Evolutionary conservation across 179 eudicot genomes (phyloP), one percentile per base, ranked within the genome.

Genomic region (Spinacia oleracea): DNA sequence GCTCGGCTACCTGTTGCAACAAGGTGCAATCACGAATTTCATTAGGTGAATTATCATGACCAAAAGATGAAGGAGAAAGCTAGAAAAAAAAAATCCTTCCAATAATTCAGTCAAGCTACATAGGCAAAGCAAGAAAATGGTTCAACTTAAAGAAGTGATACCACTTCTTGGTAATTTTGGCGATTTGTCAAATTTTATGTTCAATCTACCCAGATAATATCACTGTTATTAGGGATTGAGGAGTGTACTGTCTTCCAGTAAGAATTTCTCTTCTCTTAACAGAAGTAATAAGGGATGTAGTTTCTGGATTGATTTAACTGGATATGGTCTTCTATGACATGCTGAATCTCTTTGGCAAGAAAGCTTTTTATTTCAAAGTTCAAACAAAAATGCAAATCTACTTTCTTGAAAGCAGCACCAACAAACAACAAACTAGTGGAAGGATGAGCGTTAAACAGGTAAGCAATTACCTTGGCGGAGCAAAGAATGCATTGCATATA

Each of bases 1-100:
- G 86, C 90, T 96, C 99, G 11, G 99, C 99, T 67, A 96, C 99
- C 99, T 95, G 83, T 75, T 80, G 60, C 70, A 79, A 29, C 66
- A 80, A 58, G 34, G 32, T 35, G 73, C 2, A 29, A n/a, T 62
- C 73, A 62, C 27, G 4, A 70, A 14, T 29, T 77, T 77, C 2
- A 31, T 64, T 34, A 34, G 48, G 62, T 50, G 31, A 40, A 10
- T 63, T 15, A 25, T 29, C 50, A 51, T 48, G 53, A 48, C 23
- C 40, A 46, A 32, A 46, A 63, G 42, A 21, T 29, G 43, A 45
- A 75, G 6, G 14, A 9, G 14, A 67, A 64, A 34, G 69, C 60
- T 72, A 6, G 27, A 48, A 20, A 50, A 72, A 50, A 72, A 1
- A 1, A 31, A 43, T 50, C 60, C 56, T 43, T 29, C 34, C 2